Percentiles rank a stretch among this genome's conserved stretches.
Conservation (phyloP, 2,329 filamentous ascomycete genomes). For the Chlorencoelia australis region DNA sequence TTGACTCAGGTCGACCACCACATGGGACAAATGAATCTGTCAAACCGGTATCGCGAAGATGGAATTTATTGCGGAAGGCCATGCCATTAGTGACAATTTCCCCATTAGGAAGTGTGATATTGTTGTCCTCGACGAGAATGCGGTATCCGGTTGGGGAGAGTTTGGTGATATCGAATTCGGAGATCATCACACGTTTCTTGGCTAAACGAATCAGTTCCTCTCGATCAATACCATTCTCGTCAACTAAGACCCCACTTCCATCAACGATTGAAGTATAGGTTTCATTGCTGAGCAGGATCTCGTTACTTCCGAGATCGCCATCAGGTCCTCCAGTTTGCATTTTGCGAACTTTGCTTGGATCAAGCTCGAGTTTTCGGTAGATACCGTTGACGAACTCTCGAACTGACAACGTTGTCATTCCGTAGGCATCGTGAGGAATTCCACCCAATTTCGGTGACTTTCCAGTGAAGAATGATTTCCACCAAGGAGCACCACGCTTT, state of each 20-base stretch:
- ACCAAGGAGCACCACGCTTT: conserved; percentile 82
- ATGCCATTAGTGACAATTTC: conserved; percentile 87
- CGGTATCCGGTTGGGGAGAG: conserved; percentile 83
- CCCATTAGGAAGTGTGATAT: conserved; percentile 76
- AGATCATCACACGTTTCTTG: conserved; percentile 81
- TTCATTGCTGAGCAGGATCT: conserved; percentile 91
- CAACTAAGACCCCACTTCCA: conserved; percentile 86
- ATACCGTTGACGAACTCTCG: conserved; percentile 94
- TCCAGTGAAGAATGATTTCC: conserved; percentile 99
- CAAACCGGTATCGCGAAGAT: conserved; percentile 65
- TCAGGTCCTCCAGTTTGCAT: conserved; percentile 97
- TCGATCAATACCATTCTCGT: conserved; percentile 80
- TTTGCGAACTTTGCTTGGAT: conserved; percentile 76
- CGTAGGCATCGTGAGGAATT: conserved; percentile 91
- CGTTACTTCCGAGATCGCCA: conserved; percentile 93
- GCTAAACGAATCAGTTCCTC: conserved; percentile 77
- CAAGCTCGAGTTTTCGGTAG: conserved; percentile 89
- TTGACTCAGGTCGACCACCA: conserved; percentile 91
- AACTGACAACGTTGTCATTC: conserved; percentile 96
- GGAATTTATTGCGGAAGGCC: conserved; percentile 94
- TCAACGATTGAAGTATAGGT: conserved; percentile 96
- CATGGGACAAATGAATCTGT: conserved; percentile 93
- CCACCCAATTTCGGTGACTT: conserved; percentile 94
- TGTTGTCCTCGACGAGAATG: conserved; percentile 82
- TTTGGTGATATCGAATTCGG: conserved; percentile 73